Evolutionary conservation across 1,284 basidiomycete species (phyloP).

Genomic region (Somion occarium): DNA sequence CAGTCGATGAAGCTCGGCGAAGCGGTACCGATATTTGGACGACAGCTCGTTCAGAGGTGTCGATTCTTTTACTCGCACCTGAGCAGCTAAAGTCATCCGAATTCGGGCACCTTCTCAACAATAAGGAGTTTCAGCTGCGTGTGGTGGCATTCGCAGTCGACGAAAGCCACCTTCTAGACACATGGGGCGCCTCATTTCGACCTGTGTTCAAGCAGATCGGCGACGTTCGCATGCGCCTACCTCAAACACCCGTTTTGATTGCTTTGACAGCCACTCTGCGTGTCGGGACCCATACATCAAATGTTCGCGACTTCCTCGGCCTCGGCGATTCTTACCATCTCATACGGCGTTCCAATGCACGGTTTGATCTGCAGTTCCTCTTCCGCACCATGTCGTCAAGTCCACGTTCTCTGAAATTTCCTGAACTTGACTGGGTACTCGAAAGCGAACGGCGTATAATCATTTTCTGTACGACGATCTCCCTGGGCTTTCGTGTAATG

Average conservation of each 20-base stretch:
- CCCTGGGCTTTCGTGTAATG: slow-evolving; percentile 11
- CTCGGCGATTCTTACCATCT: slow-evolving; percentile 13
- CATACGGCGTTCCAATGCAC: slow-evolving; percentile 14
- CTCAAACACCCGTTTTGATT: slow-evolving; percentile 4
- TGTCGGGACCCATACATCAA: slow-evolving; percentile 9
- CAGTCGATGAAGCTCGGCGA: slow-evolving; percentile 11
- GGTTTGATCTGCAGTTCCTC: slow-evolving; percentile 10
- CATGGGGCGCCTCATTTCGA: slow-evolving; percentile 21
- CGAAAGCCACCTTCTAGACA: slow-evolving; percentile 18
- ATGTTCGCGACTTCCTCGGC: slow-evolving; percentile 13
- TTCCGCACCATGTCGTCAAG: slow-evolving; percentile 9
- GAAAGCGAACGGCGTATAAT: slow-evolving; percentile 1
- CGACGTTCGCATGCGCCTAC: slow-evolving; percentile 11
- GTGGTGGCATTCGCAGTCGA: slow-evolving; percentile 16
- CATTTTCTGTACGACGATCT: slow-evolving; percentile 16
- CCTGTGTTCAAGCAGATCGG: slow-evolving; percentile 19
- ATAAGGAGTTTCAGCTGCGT: slow-evolving; percentile 10
- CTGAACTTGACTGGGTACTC: slow-evolving; percentile 14
- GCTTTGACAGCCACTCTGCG: slow-evolving; percentile 10
- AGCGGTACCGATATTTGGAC: slow-evolving; percentile 19
- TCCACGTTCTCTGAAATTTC: slow-evolving; percentile 5
- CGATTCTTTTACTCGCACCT: slow-evolving; percentile 26
- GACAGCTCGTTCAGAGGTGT: background rate
- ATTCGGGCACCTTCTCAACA: slow-evolving; percentile 13
- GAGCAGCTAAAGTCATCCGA: slow-evolving; percentile 21